phyloP scores from a whole-genome alignment of 148 eudicot species.

The Suaeda aralocaspica region DNA sequence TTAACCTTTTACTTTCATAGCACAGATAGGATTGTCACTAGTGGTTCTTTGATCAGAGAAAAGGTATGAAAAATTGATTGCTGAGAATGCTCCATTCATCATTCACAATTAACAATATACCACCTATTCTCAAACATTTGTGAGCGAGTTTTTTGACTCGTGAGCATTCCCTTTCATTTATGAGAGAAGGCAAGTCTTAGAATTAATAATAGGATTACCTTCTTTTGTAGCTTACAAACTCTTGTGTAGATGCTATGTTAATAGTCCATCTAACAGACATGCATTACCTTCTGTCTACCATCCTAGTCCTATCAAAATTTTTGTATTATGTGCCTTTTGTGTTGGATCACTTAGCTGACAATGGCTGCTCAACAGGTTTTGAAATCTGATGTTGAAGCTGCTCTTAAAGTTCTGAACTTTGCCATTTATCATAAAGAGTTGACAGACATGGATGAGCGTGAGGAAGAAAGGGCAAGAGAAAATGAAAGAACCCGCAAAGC shows the following conservation, averaged over 20 bases:
- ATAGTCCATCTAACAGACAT: neutral
- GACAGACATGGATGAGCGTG: conserved; percentile 95
- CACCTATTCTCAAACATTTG: neutral
- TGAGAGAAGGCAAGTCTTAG: neutral
- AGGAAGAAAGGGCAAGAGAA: conserved; percentile 69
- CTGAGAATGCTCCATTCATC: neutral
- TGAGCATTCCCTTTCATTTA: too few species aligned
- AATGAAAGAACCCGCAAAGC: conserved; percentile 63
- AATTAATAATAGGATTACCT: neutral
- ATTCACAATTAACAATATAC: neutral
- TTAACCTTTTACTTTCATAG: too few species aligned
- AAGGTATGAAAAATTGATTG: neutral
- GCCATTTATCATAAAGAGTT: conserved; percentile 97
- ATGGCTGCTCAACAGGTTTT: conserved; percentile 46
- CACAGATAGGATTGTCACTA: neutral
- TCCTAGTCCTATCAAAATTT: neutral
- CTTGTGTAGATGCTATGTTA: neutral
- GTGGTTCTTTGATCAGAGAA: neutral
- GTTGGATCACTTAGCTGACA: conserved; percentile 1
- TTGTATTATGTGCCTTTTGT: neutral
- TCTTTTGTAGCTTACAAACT: neutral
- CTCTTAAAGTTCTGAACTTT: conserved; percentile 88
- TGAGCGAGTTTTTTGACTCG: neutral
- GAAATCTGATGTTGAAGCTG: conserved; percentile 89
- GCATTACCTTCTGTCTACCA: neutral